Base-by-base conservation (phyloP, 192 early-diverging fungal species). In the Coemansia sp. region DNA sequence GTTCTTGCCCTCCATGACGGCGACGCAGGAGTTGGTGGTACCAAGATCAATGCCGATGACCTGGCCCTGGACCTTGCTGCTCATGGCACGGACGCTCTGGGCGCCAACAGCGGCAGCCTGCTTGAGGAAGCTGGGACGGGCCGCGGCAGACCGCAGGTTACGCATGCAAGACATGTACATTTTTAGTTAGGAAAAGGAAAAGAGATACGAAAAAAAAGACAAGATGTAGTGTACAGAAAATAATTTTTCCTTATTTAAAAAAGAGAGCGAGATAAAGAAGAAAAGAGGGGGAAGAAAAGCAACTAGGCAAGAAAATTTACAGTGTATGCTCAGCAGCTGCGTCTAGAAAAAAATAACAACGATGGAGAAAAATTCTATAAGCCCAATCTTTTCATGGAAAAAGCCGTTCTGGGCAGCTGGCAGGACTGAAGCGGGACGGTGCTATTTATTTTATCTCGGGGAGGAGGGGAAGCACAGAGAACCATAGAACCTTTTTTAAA, bases 1-100 rank as follows among this genome's bases (percentile, higher is more conserved):
- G 59, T 86, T 83, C 62, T 88, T 87, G 70, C 86, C 85, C 70
- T 89, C 81, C 85, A 84, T 86, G 56, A 91, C 86, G 32, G 67
- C 83, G 47, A 85, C 83, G 71, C 83, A 84, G 18, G 83, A 83
- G 80, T 85, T 78, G 64, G 82, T 83, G 58, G 82, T 83, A 28
- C 82, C 82, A 59, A 83, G 65, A 71, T 87, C 86, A 65, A 87
- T 88, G 71, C 86, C 86, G 62, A 88, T 61, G 60, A 74, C 73
- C 60, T 76, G 72, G 35, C 60, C 67, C 79, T 93, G 81, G 7
- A 88, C 87, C 79, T 88, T 88, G 77, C 60, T 69, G 73, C 82
- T 83, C 75, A 79, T 79, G 58, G 67, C 65, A 25, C 82, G 82
- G 48, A 71, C 18, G 62, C 68, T 57, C 45, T 64, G 67, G 34